Conservation (phyloP, 768 basidiomycete genomes). For the Pulveroboletus sp. region DNA sequence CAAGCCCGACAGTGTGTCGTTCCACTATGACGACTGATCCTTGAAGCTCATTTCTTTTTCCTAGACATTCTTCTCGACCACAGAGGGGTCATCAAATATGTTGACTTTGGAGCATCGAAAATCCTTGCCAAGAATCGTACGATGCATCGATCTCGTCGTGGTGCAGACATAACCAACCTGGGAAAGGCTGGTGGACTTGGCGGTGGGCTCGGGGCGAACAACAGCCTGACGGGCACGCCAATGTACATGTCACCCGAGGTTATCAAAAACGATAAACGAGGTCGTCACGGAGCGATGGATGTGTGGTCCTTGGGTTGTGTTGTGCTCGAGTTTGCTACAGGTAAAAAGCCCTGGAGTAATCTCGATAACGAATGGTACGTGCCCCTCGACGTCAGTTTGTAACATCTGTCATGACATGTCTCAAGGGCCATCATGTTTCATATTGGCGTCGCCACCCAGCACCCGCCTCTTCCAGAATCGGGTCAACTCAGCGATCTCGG, state of each 20-base stretch:
- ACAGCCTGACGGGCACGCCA: constrained; percentile 92
- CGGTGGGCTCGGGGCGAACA: constrained; percentile 55
- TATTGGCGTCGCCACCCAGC: constrained; percentile 94
- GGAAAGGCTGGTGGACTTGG: constrained; percentile 34
- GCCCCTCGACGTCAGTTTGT: neutral
- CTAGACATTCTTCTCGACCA: constrained; percentile 95
- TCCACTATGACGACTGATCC: neutral
- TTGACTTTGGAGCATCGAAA: constrained; percentile 97
- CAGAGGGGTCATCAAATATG: constrained; percentile 89
- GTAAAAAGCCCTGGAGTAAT: constrained; percentile 97
- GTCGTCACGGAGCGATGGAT: constrained; percentile 93
- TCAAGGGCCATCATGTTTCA: constrained; percentile 99
- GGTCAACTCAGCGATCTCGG: constrained; percentile 85
- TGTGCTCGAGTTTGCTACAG: constrained; percentile 94
- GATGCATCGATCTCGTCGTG: constrained; percentile 65
- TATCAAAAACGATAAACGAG: constrained; percentile 88
- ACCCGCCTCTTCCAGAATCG: constrained; percentile 91
- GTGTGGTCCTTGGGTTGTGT: constrained; percentile 98
- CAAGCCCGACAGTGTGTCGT: constrained; percentile 90
- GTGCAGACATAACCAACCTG: constrained; percentile 37
- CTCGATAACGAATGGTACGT: constrained; percentile 97
- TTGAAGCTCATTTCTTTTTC: constrained; percentile 12
- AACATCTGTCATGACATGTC: constrained; percentile 3
- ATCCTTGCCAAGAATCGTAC: constrained; percentile 89
- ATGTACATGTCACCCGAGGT: constrained; percentile 99